Conservation (phyloP, 495 filamentous ascomycete genomes). For the Darksidea phi region DNA sequence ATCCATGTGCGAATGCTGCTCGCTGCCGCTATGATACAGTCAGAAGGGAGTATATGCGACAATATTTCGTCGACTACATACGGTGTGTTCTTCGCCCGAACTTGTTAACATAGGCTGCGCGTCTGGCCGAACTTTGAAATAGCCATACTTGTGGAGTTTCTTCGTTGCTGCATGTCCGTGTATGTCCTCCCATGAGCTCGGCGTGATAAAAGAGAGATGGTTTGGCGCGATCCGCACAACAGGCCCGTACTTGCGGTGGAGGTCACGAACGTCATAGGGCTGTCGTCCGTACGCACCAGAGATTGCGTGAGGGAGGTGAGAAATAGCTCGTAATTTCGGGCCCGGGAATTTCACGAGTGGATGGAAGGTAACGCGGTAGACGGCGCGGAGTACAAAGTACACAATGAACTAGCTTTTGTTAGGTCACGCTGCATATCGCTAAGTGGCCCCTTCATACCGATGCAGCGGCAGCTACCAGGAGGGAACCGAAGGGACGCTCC, state of each 20-base stretch:
- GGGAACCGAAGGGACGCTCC: too few species aligned
- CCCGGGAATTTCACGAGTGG: constrained; percentile 39
- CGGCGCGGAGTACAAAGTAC: constrained; percentile 23
- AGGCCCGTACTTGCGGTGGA: constrained; percentile 27
- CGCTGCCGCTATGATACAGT: not conserved
- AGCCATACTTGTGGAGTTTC: not conserved
- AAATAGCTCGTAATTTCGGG: constrained; percentile 25
- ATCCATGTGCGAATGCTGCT: not conserved
- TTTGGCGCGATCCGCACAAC: constrained; percentile 40
- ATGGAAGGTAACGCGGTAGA: constrained; percentile 53
- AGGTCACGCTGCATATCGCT: too few species aligned
- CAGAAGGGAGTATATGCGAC: too few species aligned
- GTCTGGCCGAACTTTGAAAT: constrained; percentile 1
- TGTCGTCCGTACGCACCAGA: constrained; percentile 24
- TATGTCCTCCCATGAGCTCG: constrained; percentile 42
- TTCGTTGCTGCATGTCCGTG: constrained; percentile 32
- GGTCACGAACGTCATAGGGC: constrained; percentile 20
- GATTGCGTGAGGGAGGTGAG: constrained; percentile 17
- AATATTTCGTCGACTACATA: too few species aligned
- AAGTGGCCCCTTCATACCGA: too few species aligned
- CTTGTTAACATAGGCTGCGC: not conserved
- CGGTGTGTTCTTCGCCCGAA: not conserved
- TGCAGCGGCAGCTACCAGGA: too few species aligned
- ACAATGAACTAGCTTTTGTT: constrained; percentile 12
- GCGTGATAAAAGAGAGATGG: constrained; percentile 40